Evolutionary conservation across 2,329 filamentous ascomycete species (phyloP).

Genomic region (Arthrobotrys musiformis): DNA sequence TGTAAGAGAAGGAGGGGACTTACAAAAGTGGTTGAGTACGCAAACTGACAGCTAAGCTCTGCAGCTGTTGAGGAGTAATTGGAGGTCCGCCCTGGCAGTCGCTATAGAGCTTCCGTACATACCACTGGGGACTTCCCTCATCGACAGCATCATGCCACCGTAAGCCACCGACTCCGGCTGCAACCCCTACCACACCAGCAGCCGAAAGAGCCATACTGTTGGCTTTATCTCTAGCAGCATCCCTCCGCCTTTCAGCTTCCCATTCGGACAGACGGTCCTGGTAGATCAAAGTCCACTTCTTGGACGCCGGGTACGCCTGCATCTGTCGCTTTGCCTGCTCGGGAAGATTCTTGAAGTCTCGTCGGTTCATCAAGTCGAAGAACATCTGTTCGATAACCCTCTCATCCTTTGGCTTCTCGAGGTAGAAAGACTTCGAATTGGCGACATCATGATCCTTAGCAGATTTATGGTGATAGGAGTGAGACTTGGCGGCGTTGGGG

Average conservation of each 20-base stretch:
- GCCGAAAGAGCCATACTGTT: slow-evolving; percentile 67
- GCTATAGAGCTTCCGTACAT: slow-evolving; percentile 88
- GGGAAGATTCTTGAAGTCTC: slow-evolving; percentile 95
- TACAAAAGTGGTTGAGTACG: slow-evolving; percentile 85
- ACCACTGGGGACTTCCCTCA: slow-evolving; percentile 97
- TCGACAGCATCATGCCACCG: slow-evolving; percentile 73
- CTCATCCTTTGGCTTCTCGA: slow-evolving; percentile 81
- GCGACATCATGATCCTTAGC: slow-evolving; percentile 26
- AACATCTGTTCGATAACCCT: slow-evolving; percentile 90
- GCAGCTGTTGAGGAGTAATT: slow-evolving; percentile 88
- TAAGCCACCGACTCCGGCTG: slow-evolving; percentile 75
- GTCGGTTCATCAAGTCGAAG: slow-evolving; percentile 92
- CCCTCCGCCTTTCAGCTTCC: slow-evolving; percentile 92
- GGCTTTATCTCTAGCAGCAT: slow-evolving; percentile 77
- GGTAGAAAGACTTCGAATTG: slow-evolving; percentile 70
- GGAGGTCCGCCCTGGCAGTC: slow-evolving; percentile 73
- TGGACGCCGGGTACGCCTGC: slow-evolving; percentile 90
- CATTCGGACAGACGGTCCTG: slow-evolving; percentile 93
- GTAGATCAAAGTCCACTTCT: slow-evolving; percentile 97
- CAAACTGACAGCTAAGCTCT: slow-evolving; percentile 91
- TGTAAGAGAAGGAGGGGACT: slow-evolving; percentile 6
- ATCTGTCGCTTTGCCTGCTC: slow-evolving; percentile 95
- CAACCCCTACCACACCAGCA: slow-evolving; percentile 49
- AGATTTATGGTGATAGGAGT: slow-evolving; percentile 31
- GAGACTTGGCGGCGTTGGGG: slow-evolving; percentile 26